phyloP scores from a whole-genome alignment of 1,139 yeast species.

The Blastobotrys ciferrii region DNA sequence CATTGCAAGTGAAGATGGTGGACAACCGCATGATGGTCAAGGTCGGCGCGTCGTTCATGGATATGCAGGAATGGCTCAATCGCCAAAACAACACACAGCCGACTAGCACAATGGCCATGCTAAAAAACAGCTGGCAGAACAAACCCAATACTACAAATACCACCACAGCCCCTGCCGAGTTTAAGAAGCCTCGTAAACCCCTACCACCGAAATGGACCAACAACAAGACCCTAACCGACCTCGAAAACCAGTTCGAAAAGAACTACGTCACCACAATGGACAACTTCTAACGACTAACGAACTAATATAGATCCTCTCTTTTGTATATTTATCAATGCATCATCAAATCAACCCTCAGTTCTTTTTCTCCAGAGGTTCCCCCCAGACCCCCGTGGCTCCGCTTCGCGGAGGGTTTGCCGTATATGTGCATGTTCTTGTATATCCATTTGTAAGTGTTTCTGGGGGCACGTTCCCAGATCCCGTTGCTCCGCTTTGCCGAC shows the following conservation, averaged over 20 bases:
- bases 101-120: background rate
- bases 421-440: too few species aligned
- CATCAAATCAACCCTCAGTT: too few species aligned
- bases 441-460: too few species aligned
- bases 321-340: background rate
- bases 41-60: slow-evolving; percentile 28
- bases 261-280: slow-evolving; percentile 18
- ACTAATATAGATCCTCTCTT: background rate
- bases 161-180: background rate
- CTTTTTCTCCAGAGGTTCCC: too few species aligned
- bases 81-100: slow-evolving; percentile 18
- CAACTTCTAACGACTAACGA: slow-evolving; percentile 8
- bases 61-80: slow-evolving; percentile 38
- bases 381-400: too few species aligned
- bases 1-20: slow-evolving; percentile 32
- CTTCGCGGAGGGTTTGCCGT: too few species aligned
- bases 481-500: too few species aligned
- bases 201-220: background rate
- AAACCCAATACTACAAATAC: background rate
- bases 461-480: too few species aligned
- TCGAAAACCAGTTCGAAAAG: slow-evolving; percentile 11
- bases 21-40: slow-evolving; percentile 35
- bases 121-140: background rate
- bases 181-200: background rate
- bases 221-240: background rate